Conservation (phyloP, 2,329 filamentous ascomycete genomes). For the Huntiella moniliformis region DNA sequence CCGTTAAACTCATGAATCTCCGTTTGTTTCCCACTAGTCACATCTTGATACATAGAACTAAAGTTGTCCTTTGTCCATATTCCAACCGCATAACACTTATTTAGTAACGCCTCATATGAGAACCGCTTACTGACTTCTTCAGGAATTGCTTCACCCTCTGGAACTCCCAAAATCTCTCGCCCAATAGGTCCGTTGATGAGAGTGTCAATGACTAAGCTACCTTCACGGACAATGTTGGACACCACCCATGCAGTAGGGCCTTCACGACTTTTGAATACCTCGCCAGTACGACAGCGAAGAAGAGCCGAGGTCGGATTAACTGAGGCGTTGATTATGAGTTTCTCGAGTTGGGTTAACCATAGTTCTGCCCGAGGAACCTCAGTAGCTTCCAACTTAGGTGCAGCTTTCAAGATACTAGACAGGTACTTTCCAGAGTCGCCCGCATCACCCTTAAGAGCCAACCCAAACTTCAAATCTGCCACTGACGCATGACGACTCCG, state of each 20-base stretch:
- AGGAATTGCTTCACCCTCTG: slow-evolving; percentile 12
- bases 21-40: slow-evolving; percentile 29
- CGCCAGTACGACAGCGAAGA: slow-evolving; percentile 60
- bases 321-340: slow-evolving; percentile 61
- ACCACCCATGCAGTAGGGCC: slow-evolving; percentile 38
- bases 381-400: slow-evolving; percentile 25
- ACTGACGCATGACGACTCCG: slow-evolving; percentile 32
- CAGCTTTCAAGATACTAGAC: slow-evolving; percentile 22
- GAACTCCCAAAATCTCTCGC: slow-evolving; percentile 3
- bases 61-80: slow-evolving; percentile 27
- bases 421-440: slow-evolving; percentile 19
- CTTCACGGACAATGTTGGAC: slow-evolving; percentile 53
- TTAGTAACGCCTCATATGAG: slow-evolving; percentile 24
- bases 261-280: slow-evolving; percentile 38
- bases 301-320: slow-evolving; percentile 77
- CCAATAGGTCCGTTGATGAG: slow-evolving; percentile 6
- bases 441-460: slow-evolving; percentile 20
- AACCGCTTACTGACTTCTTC: slow-evolving; percentile 23
- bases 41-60: slow-evolving; percentile 45
- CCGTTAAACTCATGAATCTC: slow-evolving; percentile 43
- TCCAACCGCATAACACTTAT: slow-evolving; percentile 19
- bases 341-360: slow-evolving; percentile 57
- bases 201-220: slow-evolving; percentile 44
- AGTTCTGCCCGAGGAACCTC: slow-evolving; percentile 25
- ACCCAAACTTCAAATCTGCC: slow-evolving; percentile 29